Percentiles rank a stretch among this genome's conserved stretches.
phyloP scores from a whole-genome alignment of 1,139 yeast species.

The Blastobotrys elegans region DNA sequence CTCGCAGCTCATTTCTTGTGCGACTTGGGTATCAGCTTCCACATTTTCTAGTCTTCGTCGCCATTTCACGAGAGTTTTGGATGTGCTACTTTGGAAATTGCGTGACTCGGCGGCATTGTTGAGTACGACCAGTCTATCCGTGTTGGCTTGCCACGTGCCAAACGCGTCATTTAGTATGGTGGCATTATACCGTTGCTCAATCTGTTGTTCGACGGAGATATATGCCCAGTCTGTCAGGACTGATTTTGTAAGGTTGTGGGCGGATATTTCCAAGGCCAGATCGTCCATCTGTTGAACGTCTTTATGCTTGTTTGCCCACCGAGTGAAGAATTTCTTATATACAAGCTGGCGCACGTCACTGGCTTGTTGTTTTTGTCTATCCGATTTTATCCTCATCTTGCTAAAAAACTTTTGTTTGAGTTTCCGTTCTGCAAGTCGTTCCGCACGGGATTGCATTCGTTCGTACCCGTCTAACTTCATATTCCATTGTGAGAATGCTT shows the following conservation, averaged over 20 bases:
- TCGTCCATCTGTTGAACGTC: background rate
- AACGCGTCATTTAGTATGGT: background rate
- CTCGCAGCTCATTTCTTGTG: conserved; percentile 7
- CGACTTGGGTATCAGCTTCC: conserved; percentile 2
- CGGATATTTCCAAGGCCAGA: conserved; percentile 12
- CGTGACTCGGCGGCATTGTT: background rate
- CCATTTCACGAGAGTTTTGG: conserved; percentile 2
- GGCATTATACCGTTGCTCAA: conserved; percentile 1
- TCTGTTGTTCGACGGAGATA: conserved; percentile 6
- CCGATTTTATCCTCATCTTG: background rate
- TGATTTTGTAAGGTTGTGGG: background rate
- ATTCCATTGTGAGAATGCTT: conserved; percentile 1
- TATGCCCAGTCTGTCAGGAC: conserved; percentile 14
- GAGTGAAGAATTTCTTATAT: conserved; percentile 7
- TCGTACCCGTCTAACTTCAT: background rate
- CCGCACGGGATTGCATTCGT: background rate
- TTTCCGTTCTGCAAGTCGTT: background rate
- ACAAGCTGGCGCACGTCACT: conserved; percentile 1
- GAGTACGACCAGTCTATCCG: background rate
- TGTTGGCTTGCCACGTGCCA: conserved; percentile 5
- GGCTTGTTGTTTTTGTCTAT: background rate
- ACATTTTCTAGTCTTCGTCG: background rate
- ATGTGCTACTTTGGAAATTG: background rate
- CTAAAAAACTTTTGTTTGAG: background rate
- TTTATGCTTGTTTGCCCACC: conserved; percentile 12